Evolutionary conservation across 1,139 yeast genomes (phyloP), one percentile per base, ranked within the genome.

Genomic region (Saccharomyces hybrid): DNA sequence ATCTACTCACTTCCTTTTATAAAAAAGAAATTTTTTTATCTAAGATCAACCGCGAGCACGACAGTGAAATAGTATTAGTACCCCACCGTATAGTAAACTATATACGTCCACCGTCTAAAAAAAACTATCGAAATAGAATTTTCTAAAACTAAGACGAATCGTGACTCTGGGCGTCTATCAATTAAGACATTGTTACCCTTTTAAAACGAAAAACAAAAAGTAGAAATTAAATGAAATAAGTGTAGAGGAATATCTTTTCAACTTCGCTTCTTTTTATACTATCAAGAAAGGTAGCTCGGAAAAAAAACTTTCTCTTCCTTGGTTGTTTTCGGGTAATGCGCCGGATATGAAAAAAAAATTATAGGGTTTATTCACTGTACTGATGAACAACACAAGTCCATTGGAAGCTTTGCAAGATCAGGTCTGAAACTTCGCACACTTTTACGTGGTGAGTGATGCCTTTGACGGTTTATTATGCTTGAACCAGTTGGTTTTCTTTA

Each of bases 91-190:
- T 59, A 41, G 48, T 41, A 50, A 52, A 51, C 50, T 50, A 52
- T 60, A 61, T 59, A 60, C 69, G 71, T 70, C 64, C 69, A 70
- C 69, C 61, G 68, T 69, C 68, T 50, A 29, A 32, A 29, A 20
- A 59, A 69, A 65, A 61, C 38, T 32, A 13, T 13, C 38, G 38
- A 32, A 32, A 32, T 4, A 32, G 38, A 13, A 32, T 32, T 32
- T 32, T 32, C 38, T 32, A 32, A 32, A 60, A 60, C 61, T 56
- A 59, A 63, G 59, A 62, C 68, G 67, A 64, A 67, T 73, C 89
- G 95, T 85, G 93, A 86, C 95, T 86, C 95, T 86, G 95, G 95
- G 93, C 85, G 91, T 87, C 95, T 85, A 79, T 73, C 68, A 57
- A 61, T 60, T 80, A 83, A 84, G 85, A 84, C 90, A 85, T 85